These are phyloP conservation scores for Phoenix dactylifera DNA, from an alignment of 176 grass and related monocot species.

Conservation along the genomic window DNA sequence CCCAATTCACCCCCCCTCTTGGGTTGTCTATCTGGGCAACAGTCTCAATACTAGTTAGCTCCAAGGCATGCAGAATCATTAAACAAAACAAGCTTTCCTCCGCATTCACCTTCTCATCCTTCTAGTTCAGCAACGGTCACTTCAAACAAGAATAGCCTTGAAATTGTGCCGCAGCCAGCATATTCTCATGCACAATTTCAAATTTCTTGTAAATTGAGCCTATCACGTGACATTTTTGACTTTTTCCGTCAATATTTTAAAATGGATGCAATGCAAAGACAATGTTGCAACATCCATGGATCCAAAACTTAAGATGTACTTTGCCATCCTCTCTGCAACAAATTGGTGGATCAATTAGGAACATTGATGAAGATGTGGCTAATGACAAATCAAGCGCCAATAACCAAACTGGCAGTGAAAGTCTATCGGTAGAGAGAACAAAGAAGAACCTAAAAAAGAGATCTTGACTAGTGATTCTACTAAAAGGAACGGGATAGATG, in stretches of 20 bases:
- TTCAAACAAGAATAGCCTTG: slow-evolving; percentile 44
- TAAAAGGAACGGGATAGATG: slow-evolving; percentile 18
- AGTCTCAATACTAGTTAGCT: slow-evolving; percentile 73
- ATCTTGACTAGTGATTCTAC: slow-evolving; percentile 28
- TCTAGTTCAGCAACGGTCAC: slow-evolving; percentile 38
- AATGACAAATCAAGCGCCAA: slow-evolving; percentile 35
- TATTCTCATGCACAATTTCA: slow-evolving; percentile 64
- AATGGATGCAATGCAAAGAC: slow-evolving; percentile 93
- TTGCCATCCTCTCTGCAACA: slow-evolving; percentile 59
- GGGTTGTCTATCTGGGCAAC: too few relatives aligned
- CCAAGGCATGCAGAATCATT: slow-evolving; percentile 51
- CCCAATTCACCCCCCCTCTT: too few relatives aligned
- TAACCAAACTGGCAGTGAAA: slow-evolving; percentile 32
- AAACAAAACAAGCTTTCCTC: slow-evolving; percentile 37
- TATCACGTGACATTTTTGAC: slow-evolving; percentile 88
- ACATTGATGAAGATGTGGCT: slow-evolving; percentile 45
- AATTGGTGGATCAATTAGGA: slow-evolving; percentile 42
- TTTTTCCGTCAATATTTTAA: slow-evolving; percentile 94
- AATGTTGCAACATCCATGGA: slow-evolving; percentile 83
- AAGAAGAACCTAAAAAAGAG: slow-evolving; percentile 45
- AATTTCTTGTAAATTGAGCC: slow-evolving; percentile 65
- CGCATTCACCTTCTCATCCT: slow-evolving; percentile 39
- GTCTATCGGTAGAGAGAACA: slow-evolving; percentile 29
- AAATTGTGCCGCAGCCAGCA: slow-evolving; percentile 54
- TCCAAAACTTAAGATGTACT: slow-evolving; percentile 73